phyloP scores from a whole-genome alignment of 1,139 yeast species.

The Yamadazyma mexicana region DNA sequence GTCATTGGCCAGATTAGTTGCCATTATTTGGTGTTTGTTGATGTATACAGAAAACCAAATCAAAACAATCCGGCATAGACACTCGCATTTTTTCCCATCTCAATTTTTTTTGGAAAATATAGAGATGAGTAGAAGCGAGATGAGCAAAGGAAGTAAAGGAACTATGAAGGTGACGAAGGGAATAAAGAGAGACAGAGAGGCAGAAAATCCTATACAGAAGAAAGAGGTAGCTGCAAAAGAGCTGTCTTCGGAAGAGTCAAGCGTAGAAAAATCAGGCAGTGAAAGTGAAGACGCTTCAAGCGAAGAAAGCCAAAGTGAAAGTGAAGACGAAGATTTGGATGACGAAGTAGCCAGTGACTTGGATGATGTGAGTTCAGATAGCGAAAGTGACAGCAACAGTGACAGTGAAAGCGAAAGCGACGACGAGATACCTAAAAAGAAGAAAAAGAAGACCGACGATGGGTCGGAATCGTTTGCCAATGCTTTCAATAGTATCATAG shows the following conservation, averaged over 20 bases:
- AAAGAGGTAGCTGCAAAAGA: background rate
- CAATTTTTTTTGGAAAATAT: background rate
- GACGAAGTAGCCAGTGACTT: constrained; percentile 5
- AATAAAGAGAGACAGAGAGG: constrained; percentile 1
- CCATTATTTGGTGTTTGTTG: background rate
- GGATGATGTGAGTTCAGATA: constrained; percentile 11
- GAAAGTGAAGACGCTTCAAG: background rate
- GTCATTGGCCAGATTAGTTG: background rate
- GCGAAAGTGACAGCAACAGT: constrained; percentile 5
- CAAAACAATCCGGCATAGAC: constrained; percentile 1
- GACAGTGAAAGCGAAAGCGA: constrained; percentile 30
- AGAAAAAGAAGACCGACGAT: constrained; percentile 57
- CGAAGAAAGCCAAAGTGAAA: background rate
- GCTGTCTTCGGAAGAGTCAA: too few species aligned
- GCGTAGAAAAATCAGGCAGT: background rate
- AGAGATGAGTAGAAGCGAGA: constrained; percentile 4
- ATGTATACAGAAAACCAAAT: constrained; percentile 2
- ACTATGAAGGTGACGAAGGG: constrained; percentile 5
- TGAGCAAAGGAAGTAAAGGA: constrained; percentile 9
- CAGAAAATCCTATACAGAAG: background rate
- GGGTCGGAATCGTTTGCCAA: constrained; percentile 75
- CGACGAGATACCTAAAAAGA: constrained; percentile 48
- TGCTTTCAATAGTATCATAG: constrained; percentile 82
- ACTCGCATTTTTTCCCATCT: constrained; percentile 4
- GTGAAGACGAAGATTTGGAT: background rate